Base-by-base conservation (phyloP, 768 basidiomycete genomes). In the Aureoboletus auriporus region DNA sequence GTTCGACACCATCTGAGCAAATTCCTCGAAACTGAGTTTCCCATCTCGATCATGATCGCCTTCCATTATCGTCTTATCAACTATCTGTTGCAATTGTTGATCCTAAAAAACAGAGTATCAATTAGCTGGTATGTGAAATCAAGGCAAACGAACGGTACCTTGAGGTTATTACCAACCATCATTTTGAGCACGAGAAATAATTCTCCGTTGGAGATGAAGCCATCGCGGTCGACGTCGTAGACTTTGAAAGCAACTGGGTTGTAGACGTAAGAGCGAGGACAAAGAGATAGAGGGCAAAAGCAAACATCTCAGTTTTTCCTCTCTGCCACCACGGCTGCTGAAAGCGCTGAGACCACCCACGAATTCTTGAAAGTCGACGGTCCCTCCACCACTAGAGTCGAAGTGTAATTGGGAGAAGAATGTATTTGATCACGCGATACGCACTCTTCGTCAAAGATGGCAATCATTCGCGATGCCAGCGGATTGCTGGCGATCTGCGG, bases 41-140 rank as follows among this genome's bases (percentile, higher is more conserved):
- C 96, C 96, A 64, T 99, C 96, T 2, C 90, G 93, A 63, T 99
- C 94, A 66, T 91, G 88, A 65, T 99, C 96, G 10, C 94, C 96
- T 71, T 99, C 96, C 93, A 99, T 93, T 66, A 99, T 99, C 8
- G 96, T 98, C 75, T 99, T 99, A 70, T 99, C 96, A 14, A 99
- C 96, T 51, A 99, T 99, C 67, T 98, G 96, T 69, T 99, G 96
- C 51, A 99, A 73, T 73, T 98, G 96, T 65, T 95, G 90, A 66
- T 99, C 96, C 92, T 95, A 64, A 33, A 50, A 34, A 44, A 12
- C 27, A 5, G 5, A 12, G 11, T 1, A 10, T 42, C 10, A 10
- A 23, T 4, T 23, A 17, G 27, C 6, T 2, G 30, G 17, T 27
- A 8, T n/a, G 27, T 12, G 26, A 17, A 36, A 39, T 7, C 33